Base-by-base conservation (phyloP, 257 asterid species). In the Oldenlandia corymbosa region DNA sequence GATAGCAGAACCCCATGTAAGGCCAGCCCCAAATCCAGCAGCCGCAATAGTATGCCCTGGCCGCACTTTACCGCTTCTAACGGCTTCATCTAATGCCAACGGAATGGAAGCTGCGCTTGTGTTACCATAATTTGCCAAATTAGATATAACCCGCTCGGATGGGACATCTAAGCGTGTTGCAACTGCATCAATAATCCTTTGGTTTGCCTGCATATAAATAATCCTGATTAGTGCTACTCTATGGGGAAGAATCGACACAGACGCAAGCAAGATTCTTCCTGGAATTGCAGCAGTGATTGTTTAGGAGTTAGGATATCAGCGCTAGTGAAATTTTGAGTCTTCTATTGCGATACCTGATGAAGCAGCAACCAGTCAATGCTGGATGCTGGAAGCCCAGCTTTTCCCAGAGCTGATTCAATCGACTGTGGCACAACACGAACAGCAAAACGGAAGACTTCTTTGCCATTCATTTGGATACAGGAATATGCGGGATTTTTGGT, bases 1-100 rank as follows among this genome's bases (percentile, higher is more conserved):
- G 48, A 90, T 85, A 48, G 94, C 94, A 6, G 97, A 93, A 17
- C 90, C 97, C 97, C 99, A 93, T 4, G 96, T 90, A 68, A 90
- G 96, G 32, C 99, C 96, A 45, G 99, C 99, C 56, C 99, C 97
- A 60, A 93, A 89, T 10, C 99, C 99, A 46, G 99, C 95, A 36
- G 97, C 66, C 54, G 99, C 99, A 53, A 93, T 84, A 10, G 84
- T 83, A 68, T 93, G 84, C 10, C 99, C 97, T 2, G 79, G 65
- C 68, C 80, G 71, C 51, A 93, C 94, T 77, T 84, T 85, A 57
- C 97, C 96, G 12, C 94, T 83, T 42, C 97, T 66, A 43, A 89
- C 96, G 1, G 99, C 96, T 53, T 89, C 99, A 37, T 93, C 97
- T 82, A 93, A 66, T 10, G 99, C 97, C 87, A 93, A 61, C 2